phyloP scores from a whole-genome alignment of 139 green algal species.

The Volvox reticuliferus region DNA sequence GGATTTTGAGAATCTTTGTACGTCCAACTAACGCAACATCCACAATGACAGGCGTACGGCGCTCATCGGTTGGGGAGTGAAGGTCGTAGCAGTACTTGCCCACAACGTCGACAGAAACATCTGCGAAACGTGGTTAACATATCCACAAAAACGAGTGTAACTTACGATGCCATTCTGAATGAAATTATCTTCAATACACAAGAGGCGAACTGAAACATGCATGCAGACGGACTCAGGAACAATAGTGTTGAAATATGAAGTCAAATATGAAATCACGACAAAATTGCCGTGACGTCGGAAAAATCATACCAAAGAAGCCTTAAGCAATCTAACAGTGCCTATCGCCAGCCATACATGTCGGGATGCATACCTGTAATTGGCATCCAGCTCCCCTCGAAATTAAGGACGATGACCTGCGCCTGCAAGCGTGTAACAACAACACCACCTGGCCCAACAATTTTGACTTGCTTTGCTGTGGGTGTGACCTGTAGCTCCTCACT shows the following conservation, averaged over 20 bases:
- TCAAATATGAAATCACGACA: too few relatives aligned
- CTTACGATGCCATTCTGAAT: too few relatives aligned
- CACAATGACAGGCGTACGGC: conserved; percentile 77
- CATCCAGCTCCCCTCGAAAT: conserved; percentile 90
- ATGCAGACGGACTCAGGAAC: too few relatives aligned
- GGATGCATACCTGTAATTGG: conserved; percentile 69
- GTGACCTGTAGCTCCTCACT: conserved; percentile 61
- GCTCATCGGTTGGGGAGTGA: conserved; percentile 69
- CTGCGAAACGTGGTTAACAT: conserved; percentile 36
- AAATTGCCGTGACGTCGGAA: too few relatives aligned
- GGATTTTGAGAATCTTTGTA: conserved; percentile 86
- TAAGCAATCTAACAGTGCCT: too few relatives aligned
- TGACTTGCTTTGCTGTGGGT: conserved; percentile 40
- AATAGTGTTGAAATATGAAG: too few relatives aligned
- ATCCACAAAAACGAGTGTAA: too few relatives aligned
- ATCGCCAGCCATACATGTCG: not conserved
- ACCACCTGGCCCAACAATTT: conserved; percentile 60
- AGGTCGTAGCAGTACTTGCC: conserved; percentile 92
- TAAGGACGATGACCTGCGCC: conserved; percentile 81
- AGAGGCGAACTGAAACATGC: not conserved
- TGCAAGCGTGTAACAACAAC: conserved; percentile 56
- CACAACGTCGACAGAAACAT: conserved; percentile 79
- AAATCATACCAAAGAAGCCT: too few relatives aligned
- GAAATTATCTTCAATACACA: not conserved
- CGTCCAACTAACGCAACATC: conserved; percentile 86